Percentiles rank a stretch among this genome's conserved stretches.
These are phyloP conservation scores for Peziza echinospora DNA, from an alignment of 495 filamentous ascomycete species.

Conservation along the genomic window DNA sequence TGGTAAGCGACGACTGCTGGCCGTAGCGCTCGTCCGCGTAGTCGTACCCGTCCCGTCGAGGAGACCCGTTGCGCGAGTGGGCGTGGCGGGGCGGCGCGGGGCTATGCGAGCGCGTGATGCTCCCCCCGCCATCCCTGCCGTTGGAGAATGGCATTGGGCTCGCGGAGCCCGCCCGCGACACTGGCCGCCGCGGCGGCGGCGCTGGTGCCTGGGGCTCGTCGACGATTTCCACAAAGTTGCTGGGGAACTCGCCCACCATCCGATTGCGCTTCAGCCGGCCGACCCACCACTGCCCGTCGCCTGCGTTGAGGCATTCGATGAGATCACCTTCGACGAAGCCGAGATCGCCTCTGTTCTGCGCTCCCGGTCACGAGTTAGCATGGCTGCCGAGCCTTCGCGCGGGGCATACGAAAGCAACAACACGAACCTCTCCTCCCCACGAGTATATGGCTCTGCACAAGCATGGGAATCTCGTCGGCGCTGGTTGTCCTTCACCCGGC, in stretches of 20 bases:
- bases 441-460: conserved; percentile 92
- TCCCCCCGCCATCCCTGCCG: conserved; percentile 25
- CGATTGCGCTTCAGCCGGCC: conserved; percentile 70
- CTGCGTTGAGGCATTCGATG: conserved; percentile 94
- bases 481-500: conserved; percentile 37
- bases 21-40: too few relatives aligned
- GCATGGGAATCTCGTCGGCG: conserved; percentile 79
- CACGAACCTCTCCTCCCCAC: conserved; percentile 72
- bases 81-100: not conserved
- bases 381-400: too few relatives aligned
- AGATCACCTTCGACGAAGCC: conserved; percentile 94
- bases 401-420: conserved; percentile 6
- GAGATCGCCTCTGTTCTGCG: conserved; percentile 65
- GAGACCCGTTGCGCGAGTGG: not conserved
- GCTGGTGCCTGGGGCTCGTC: conserved; percentile 44
- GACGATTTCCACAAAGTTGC: conserved; percentile 86
- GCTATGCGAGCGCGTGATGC: conserved; percentile 20
- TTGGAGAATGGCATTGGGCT: conserved; percentile 43
- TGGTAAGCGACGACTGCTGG: conserved; percentile 15
- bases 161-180: conserved; percentile 36
- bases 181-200: conserved; percentile 42
- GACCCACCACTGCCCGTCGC: conserved; percentile 97
- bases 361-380: not conserved
- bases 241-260: conserved; percentile 81
- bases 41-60: not conserved